Conservation (phyloP, 352 stramenopile genomes). For the Detonula confervacea region DNA sequence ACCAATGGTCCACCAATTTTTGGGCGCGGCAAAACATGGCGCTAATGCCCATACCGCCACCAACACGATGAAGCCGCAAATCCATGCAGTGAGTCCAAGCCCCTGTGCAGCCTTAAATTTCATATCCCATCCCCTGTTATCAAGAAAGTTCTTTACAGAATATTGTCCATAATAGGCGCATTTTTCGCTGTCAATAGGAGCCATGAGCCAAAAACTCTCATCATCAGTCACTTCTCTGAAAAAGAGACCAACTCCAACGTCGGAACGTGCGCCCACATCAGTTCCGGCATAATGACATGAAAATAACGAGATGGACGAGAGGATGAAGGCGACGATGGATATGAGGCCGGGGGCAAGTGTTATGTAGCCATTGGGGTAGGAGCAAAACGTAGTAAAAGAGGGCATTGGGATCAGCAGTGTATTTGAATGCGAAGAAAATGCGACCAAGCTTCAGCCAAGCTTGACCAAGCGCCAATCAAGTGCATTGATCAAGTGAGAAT, state of each 20-base stretch:
- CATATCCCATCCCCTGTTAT: too few species aligned
- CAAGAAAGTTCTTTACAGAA: too few species aligned
- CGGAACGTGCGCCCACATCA: not conserved
- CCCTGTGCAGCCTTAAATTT: not conserved
- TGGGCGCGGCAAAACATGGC: conserved; percentile 1
- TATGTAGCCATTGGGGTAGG: conserved; percentile 6
- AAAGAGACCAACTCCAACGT: not conserved
- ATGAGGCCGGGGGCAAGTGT: not conserved
- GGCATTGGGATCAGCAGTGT: too few species aligned
- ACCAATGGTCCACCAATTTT: conserved; percentile 3
- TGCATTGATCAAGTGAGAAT: too few species aligned
- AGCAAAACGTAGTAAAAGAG: not conserved
- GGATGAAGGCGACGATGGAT: not conserved
- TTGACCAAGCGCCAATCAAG: too few species aligned
- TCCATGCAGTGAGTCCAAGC: conserved; percentile 3
- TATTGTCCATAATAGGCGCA: too few species aligned
- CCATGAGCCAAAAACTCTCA: not conserved
- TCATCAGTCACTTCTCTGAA: not conserved
- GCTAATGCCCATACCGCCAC: conserved; percentile 6
- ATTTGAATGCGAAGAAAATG: too few species aligned
- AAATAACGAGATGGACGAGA: not conserved
- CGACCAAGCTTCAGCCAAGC: too few species aligned
- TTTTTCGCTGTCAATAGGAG: not conserved
- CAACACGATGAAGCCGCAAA: not conserved
- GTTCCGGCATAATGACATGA: conserved; percentile 2